Percentiles rank a stretch among this genome's conserved stretches.
phyloP scores from a whole-genome alignment of 192 early-diverging fungal species.

The Entomortierella chlamydospora region DNA sequence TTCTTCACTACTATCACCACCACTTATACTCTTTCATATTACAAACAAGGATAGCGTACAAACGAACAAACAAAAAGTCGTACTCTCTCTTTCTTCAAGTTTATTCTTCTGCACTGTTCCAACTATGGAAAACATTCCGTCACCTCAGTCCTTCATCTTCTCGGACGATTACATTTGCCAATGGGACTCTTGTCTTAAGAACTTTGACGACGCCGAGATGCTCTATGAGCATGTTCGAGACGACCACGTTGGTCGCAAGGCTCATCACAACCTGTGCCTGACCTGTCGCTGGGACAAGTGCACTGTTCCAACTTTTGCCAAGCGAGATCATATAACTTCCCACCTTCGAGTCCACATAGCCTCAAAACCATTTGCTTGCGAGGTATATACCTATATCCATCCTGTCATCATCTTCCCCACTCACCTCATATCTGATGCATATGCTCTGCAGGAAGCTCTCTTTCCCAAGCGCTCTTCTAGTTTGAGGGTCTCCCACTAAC shows the following conservation, averaged over 20 bases:
- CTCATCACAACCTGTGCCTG: constrained; percentile 88
- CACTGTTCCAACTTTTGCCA: constrained; percentile 72
- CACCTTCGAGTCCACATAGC: constrained; percentile 95
- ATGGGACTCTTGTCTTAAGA: constrained; percentile 62
- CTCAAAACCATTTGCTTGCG: constrained; percentile 90
- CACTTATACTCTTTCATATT: not conserved
- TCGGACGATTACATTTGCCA: constrained; percentile 60
- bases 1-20: not conserved
- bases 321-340: constrained; percentile 97
- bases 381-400: constrained; percentile 64
- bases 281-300: constrained; percentile 92
- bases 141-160: constrained; percentile 54
- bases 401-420: too few relatives aligned
- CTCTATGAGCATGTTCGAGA: constrained; percentile 90
- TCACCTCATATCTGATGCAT: too few relatives aligned
- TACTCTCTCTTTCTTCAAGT: too few relatives aligned
- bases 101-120: too few relatives aligned
- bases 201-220: constrained; percentile 82
- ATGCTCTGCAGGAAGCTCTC: not conserved
- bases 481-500: too few relatives aligned
- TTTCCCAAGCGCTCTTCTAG: too few relatives aligned
- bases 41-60: not conserved
- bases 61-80: too few relatives aligned
- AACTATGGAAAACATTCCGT: constrained; percentile 44
- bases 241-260: constrained; percentile 93